Conservation (phyloP, 176 grass and related monocot species). For the Hsuehochloa calcarea region DNA sequence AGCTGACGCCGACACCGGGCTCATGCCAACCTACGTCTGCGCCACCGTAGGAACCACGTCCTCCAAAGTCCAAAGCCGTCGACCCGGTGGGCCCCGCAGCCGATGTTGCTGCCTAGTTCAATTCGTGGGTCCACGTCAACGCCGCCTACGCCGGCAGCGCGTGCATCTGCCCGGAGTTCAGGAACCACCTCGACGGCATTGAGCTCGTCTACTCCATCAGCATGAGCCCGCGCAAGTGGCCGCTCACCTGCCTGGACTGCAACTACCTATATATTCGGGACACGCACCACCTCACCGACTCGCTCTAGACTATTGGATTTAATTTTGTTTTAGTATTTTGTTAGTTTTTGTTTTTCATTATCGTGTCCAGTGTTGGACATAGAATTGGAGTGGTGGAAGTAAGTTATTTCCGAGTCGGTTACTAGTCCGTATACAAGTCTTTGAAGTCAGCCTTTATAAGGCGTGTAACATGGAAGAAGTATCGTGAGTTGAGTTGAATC, state of each 20-base stretch:
- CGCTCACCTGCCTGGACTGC: constrained; percentile 45
- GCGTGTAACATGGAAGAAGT: no score
- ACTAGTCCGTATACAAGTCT: no score
- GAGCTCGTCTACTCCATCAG: constrained; percentile 47
- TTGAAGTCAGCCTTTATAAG: no score
- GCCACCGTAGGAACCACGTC: constrained; percentile 57
- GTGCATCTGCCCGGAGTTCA: constrained; percentile 65
- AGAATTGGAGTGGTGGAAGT: no score
- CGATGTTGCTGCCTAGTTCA: constrained; percentile 18
- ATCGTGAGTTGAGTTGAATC: no score
- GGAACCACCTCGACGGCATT: constrained; percentile 40
- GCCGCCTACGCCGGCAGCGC: constrained; percentile 51
- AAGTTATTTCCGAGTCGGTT: no score
- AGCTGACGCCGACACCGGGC: constrained; percentile 26
- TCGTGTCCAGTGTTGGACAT: no score
- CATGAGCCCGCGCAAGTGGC: constrained; percentile 61
- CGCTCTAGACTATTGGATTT: no score
- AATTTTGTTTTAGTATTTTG: no score
- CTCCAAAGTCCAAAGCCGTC: constrained; percentile 46
- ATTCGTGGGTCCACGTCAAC: constrained; percentile 52
- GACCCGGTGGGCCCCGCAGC: constrained; percentile 41
- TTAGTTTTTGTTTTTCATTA: no score
- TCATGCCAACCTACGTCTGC: constrained; percentile 54
- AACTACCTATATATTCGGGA: constrained; percentile 48
- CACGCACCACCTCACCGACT: constrained; percentile 20